These are phyloP conservation scores for Solanum dulcamara DNA, from an alignment of 257 asterid genomes.

Conservation along the genomic window DNA sequence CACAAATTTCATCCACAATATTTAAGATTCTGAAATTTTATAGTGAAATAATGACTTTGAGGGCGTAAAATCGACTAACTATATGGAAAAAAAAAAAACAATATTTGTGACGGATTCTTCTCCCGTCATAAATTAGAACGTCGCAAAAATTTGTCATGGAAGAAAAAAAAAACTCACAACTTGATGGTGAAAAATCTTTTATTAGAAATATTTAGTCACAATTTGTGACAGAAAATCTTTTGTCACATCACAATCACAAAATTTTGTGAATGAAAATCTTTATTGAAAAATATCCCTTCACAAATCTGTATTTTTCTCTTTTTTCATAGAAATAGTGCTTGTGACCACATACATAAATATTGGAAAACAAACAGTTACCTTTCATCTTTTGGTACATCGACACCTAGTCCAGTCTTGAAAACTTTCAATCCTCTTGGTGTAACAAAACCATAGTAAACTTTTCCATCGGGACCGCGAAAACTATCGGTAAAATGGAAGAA, in stretches of 20 bases:
- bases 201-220: not conserved
- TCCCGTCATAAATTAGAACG: not conserved
- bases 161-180: too few relatives aligned
- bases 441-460: constrained; percentile 72
- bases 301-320: not conserved
- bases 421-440: constrained; percentile 61
- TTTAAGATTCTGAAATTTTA: not conserved
- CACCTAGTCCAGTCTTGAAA: constrained; percentile 57
- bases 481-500: constrained; percentile 96
- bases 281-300: too few relatives aligned
- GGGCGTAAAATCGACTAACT: not conserved
- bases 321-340: not conserved
- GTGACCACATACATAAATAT: not conserved
- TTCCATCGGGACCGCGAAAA: constrained; percentile 69
- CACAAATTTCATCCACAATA: too few relatives aligned
- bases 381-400: constrained; percentile 63
- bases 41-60: not conserved
- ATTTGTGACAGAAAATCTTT: not conserved
- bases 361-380: not conserved
- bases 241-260: not conserved
- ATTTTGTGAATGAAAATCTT: not conserved
- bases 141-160: not conserved
- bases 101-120: not conserved
- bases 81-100: not conserved
- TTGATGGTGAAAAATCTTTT: not conserved